Conservation (phyloP, 2,329 filamentous ascomycete genomes). For the Fusarium temperatum region DNA sequence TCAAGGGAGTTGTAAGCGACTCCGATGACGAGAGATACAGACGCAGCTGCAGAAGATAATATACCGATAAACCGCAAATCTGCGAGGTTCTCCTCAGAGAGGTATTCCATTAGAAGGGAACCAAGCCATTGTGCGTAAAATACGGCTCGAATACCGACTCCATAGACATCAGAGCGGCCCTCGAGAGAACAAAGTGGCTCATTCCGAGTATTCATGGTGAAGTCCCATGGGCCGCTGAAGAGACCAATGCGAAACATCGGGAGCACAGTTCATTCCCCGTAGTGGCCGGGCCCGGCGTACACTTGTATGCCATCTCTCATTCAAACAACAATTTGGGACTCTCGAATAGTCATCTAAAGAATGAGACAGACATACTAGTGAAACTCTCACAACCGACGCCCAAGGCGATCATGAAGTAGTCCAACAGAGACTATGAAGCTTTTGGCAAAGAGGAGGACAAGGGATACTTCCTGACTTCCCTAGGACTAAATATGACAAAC, state of each 20-base stretch:
- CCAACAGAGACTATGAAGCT: conserved; percentile 8
- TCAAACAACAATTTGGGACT: not conserved
- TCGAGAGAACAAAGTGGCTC: conserved; percentile 36
- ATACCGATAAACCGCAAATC: conserved; percentile 47
- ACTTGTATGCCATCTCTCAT: conserved; percentile 33
- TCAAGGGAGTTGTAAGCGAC: conserved; percentile 32
- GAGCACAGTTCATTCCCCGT: not conserved
- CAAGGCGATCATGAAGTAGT: conserved; percentile 13
- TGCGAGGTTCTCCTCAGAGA: conserved; percentile 41
- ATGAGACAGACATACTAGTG: not conserved
- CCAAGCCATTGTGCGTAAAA: conserved; percentile 51
- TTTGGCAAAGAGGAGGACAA: conserved; percentile 14
- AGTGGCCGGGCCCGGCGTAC: conserved; percentile 15
- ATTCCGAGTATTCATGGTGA: not conserved
- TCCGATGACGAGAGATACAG: conserved; percentile 43
- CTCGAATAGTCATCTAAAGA: not conserved
- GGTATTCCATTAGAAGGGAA: conserved; percentile 44
- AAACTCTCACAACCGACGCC: conserved; percentile 8
- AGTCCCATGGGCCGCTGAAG: not conserved
- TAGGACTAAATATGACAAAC: not conserved
- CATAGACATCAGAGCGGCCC: conserved; percentile 47
- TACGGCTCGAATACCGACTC: conserved; percentile 47
- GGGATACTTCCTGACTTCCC: not conserved
- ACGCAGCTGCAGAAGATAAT: conserved; percentile 42
- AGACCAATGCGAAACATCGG: not conserved